phyloP scores from a whole-genome alignment of 192 early-diverging fungal species.

The Spinellus fusiger region DNA sequence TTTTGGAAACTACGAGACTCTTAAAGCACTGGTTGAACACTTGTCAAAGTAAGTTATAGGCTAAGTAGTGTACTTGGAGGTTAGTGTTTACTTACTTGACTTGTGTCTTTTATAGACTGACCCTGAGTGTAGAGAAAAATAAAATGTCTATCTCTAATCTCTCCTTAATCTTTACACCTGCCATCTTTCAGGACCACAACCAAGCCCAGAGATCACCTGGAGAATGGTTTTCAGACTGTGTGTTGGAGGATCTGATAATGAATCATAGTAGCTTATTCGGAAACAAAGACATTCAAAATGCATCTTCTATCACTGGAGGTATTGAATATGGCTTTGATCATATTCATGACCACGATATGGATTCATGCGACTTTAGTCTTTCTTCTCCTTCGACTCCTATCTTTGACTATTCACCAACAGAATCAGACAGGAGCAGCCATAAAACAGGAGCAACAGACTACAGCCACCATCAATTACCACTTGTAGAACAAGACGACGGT shows the following conservation, averaged over 20 bases:
- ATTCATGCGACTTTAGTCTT: neutral
- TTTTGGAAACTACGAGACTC: conserved; percentile 44
- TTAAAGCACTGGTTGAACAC: conserved; percentile 53
- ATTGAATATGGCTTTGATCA: conserved; percentile 14
- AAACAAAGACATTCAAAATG: conserved; percentile 22
- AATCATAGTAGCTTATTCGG: conserved; percentile 23
- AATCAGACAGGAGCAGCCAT: neutral
- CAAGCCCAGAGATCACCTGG: conserved; percentile 31
- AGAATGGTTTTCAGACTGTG: conserved; percentile 31
- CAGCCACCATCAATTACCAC: neutral
- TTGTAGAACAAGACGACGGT: neutral
- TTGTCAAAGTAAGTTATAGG: conserved; percentile 36
- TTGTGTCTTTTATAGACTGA: conserved; percentile 29
- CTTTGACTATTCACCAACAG: neutral
- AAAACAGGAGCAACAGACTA: neutral
- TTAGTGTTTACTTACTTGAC: neutral
- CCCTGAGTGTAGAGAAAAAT: conserved; percentile 43
- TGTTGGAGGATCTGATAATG: conserved; percentile 32
- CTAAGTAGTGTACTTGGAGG: neutral
- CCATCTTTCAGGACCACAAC: conserved; percentile 56
- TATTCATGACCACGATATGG: neutral
- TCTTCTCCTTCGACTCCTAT: neutral
- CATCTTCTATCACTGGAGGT: conserved; percentile 18
- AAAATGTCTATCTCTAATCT: conserved; percentile 62
- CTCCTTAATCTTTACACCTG: conserved; percentile 55